A percentile compares a stretch with the other conserved stretches of the same genome.
These are phyloP conservation scores for Aspergillus pseudonomiae DNA, from an alignment of 2,329 filamentous ascomycete species.

Conservation along the genomic window DNA sequence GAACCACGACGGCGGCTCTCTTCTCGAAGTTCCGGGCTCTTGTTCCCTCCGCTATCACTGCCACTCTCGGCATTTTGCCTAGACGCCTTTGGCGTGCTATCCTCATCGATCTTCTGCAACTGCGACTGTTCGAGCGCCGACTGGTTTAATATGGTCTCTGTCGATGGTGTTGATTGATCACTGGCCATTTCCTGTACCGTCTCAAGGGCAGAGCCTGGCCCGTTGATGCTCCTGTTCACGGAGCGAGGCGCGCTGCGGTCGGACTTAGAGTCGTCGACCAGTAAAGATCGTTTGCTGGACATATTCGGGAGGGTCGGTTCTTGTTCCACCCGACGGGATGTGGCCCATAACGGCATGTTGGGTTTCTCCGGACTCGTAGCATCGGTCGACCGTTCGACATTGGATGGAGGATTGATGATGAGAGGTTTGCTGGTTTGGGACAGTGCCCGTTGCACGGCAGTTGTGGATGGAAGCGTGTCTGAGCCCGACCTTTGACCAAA, in stretches of 20 bases:
- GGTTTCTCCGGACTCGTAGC: slow-evolving; percentile 68
- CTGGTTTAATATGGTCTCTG: slow-evolving; percentile 44
- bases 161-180: slow-evolving; percentile 69
- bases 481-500: slow-evolving; percentile 43
- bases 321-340: slow-evolving; percentile 33
- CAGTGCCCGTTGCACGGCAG: slow-evolving; percentile 67
- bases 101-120: slow-evolving; percentile 40
- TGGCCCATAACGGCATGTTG: slow-evolving; percentile 42
- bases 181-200: slow-evolving; percentile 86
- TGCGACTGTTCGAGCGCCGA: slow-evolving; percentile 40
- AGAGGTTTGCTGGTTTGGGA: slow-evolving; percentile 70
- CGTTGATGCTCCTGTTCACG: slow-evolving; percentile 62
- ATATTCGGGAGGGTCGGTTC: slow-evolving; percentile 40
- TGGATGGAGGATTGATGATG: slow-evolving; percentile 58
- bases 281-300: slow-evolving; percentile 37
- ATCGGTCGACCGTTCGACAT: slow-evolving; percentile 64
- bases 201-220: slow-evolving; percentile 69
- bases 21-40: slow-evolving; percentile 39
- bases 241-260: slow-evolving; percentile 49
- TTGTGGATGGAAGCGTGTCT: slow-evolving; percentile 58
- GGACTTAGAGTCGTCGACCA: slow-evolving; percentile 35
- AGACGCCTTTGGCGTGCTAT: slow-evolving; percentile 43
- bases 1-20: slow-evolving; percentile 39
- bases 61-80: slow-evolving; percentile 62
- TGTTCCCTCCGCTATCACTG: slow-evolving; percentile 54